Evolutionary conservation across 139 green algal genomes (phyloP).

Genomic region (Chlamydomonas applanata): DNA sequence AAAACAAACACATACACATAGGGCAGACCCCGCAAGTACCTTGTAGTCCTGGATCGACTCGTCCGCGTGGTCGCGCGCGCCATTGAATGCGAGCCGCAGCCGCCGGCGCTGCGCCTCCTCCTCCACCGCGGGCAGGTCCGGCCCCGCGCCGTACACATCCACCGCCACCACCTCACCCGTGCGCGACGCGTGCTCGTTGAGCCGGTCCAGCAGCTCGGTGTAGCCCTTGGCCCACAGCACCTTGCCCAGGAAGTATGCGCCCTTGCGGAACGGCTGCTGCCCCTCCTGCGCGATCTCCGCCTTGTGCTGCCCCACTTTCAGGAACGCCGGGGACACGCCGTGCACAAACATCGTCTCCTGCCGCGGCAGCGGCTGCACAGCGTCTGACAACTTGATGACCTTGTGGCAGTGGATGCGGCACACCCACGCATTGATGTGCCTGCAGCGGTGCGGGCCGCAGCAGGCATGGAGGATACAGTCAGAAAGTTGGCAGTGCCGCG

Average conservation of each 20-base stretch:
- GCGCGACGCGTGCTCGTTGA: constrained; percentile 57
- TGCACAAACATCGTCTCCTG: constrained; percentile 93
- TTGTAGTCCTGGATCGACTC: constrained; percentile 82
- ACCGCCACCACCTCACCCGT: constrained; percentile 61
- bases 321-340: constrained; percentile 88
- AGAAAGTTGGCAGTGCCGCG: too few relatives aligned
- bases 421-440: constrained; percentile 81
- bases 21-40: too few relatives aligned
- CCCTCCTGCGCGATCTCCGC: neutral
- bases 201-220: constrained; percentile 90
- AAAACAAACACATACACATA: too few relatives aligned
- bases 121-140: constrained; percentile 77
- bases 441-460: too few relatives aligned
- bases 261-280: constrained; percentile 40
- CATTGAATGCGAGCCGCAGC: constrained; percentile 83
- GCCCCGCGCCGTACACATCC: constrained; percentile 93
- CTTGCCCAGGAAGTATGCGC: constrained; percentile 97
- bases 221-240: constrained; percentile 98
- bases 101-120: constrained; percentile 37
- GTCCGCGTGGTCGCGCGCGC: constrained; percentile 88
- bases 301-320: constrained; percentile 45
- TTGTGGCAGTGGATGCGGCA: constrained; percentile 92
- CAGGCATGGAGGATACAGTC: too few relatives aligned
- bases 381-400: constrained; percentile 96
- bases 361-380: constrained; percentile 91